Evolutionary conservation across 352 stramenopile genomes (phyloP).

Genomic region (Pythium utonaiense): DNA sequence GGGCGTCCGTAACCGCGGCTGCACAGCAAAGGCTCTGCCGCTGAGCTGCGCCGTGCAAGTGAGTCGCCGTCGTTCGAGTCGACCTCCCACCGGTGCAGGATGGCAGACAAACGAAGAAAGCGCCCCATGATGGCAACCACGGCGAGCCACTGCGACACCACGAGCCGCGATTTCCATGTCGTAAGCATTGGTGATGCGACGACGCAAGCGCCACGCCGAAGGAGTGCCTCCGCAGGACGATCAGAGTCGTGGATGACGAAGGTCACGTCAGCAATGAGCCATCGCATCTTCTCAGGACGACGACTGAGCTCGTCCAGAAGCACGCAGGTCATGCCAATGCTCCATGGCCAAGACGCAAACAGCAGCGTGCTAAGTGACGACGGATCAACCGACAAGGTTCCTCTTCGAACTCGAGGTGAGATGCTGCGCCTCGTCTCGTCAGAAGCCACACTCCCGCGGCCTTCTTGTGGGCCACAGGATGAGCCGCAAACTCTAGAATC

Average conservation of each 20-base stretch:
- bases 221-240: slow-evolving; percentile 26
- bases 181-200: slow-evolving; percentile 24
- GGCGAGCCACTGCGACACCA: slow-evolving; percentile 24
- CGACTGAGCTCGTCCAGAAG: slow-evolving; percentile 47
- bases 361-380: slow-evolving; percentile 4
- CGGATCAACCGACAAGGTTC: background rate
- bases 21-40: too few species aligned
- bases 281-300: slow-evolving; percentile 53
- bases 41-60: too few species aligned
- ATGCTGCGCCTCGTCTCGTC: slow-evolving; percentile 29
- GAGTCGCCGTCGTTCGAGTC: too few species aligned
- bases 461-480: background rate
- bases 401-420: slow-evolving; percentile 1
- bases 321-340: slow-evolving; percentile 58
- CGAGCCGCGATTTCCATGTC: slow-evolving; percentile 36
- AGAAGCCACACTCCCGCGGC: slow-evolving; percentile 20
- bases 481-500: background rate
- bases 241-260: slow-evolving; percentile 69
- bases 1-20: background rate
- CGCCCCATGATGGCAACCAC: slow-evolving; percentile 22
- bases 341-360: background rate
- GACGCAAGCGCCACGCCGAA: slow-evolving; percentile 10
- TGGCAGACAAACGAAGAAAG: slow-evolving; percentile 41
- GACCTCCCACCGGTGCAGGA: slow-evolving; percentile 5
- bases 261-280: slow-evolving; percentile 57